These are phyloP conservation scores for Rhodomyrtus tomentosa DNA, from an alignment of 345 rosid species.

Conservation along the genomic window DNA sequence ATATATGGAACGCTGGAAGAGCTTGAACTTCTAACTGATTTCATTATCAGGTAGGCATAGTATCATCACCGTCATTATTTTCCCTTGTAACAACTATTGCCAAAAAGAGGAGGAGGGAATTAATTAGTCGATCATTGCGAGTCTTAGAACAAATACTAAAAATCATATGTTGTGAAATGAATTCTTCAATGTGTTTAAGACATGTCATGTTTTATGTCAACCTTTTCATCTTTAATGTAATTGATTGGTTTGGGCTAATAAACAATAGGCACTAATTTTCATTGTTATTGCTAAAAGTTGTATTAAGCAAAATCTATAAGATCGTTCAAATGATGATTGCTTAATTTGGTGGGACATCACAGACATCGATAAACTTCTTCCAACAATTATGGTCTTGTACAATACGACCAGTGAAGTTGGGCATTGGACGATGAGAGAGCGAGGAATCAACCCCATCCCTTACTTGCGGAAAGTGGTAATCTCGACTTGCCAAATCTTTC, in stretches of 20 bases:
- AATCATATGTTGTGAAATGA: too few relatives aligned
- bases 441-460: conserved; percentile 3
- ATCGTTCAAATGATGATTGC: not conserved
- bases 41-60: not conserved
- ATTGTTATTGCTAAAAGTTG: not conserved
- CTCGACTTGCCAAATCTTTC: not conserved
- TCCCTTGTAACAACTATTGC: not conserved
- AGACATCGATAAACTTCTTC: conserved; percentile 4
- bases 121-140: not conserved
- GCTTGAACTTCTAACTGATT: conserved; percentile 7
- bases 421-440: not conserved
- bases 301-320: not conserved
- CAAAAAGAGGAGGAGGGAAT: not conserved
- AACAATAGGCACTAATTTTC: not conserved
- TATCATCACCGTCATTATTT: not conserved
- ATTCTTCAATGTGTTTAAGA: not conserved
- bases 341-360: conserved; percentile 2
- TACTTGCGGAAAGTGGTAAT: not conserved
- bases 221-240: not conserved
- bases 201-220: not conserved
- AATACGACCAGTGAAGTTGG: conserved; percentile 9
- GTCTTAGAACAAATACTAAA: too few relatives aligned
- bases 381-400: not conserved
- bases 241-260: not conserved
- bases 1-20: conserved; percentile 5